Conservation (phyloP, 2,329 filamentous ascomycete genomes). For the Fusarium hostae region DNA sequence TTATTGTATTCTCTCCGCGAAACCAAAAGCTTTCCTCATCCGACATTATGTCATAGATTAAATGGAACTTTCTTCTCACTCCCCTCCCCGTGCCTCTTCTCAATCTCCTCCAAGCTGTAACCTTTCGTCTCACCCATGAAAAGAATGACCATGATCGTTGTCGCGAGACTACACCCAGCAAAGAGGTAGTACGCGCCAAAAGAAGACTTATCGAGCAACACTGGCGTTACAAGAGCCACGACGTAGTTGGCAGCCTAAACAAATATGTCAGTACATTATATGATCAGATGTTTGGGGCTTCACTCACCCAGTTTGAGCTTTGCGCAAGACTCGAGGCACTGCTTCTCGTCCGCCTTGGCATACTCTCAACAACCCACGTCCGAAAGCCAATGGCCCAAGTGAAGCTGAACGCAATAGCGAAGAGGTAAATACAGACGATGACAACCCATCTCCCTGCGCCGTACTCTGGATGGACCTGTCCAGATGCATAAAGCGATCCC, state of each 20-base stretch:
- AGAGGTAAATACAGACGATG: constrained; percentile 62
- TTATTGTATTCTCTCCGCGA: neutral
- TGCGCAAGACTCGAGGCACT: constrained; percentile 65
- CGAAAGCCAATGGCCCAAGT: constrained; percentile 66
- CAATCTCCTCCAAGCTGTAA: constrained; percentile 54
- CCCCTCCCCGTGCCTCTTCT: constrained; percentile 18
- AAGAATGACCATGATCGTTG: constrained; percentile 50
- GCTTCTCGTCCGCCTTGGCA: constrained; percentile 64
- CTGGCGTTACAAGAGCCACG: constrained; percentile 58
- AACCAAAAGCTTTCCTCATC: neutral
- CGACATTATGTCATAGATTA: neutral
- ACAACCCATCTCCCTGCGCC: constrained; percentile 61
- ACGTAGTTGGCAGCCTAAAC: constrained; percentile 56
- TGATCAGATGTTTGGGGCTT: accelerated
- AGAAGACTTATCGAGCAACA: constrained; percentile 52
- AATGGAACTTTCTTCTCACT: neutral
- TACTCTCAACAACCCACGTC: constrained; percentile 66
- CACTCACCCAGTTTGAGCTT: constrained; percentile 61
- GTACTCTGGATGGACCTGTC: constrained; percentile 49
- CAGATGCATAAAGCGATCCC: constrained; percentile 60
- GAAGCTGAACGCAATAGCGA: constrained; percentile 56
- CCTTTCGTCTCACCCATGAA: constrained; percentile 59
- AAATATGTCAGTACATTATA: neutral
- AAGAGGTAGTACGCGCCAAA: constrained; percentile 61
- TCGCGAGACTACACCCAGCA: constrained; percentile 52